Evolutionary conservation across 2,329 filamentous ascomycete species (phyloP), one percentile per base, ranked within the genome.

Genomic region (Cladosporium sp.): DNA sequence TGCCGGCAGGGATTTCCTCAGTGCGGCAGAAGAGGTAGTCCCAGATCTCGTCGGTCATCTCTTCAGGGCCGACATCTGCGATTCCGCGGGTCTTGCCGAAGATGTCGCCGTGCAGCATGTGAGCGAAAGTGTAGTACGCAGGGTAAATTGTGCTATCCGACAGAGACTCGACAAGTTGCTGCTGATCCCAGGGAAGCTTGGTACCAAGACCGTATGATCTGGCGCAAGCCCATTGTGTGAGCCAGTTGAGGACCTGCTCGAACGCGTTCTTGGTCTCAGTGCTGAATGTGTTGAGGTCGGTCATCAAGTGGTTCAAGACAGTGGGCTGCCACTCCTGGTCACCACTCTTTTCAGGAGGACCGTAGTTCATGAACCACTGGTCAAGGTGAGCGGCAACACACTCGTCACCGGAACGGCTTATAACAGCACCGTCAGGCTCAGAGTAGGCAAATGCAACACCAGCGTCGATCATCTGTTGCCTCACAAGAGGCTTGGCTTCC

Each of bases 301-400:
- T 85, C 74, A 89, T 85, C 56, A 96, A 88, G 76, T 91, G 89
- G 70, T 89, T 85, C 63, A 93, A 82, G 16, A 91, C 92, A 52
- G 86, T 83, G 68, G 91, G 81, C 75, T 91, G 91, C 95, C 95
- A 98, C 59, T 89, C 85, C 52, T 81, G 80, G 72, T 89, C 87
- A 68, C 92, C 91, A 80, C 93, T 91, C 61, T 80, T 80, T 53
- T 80, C 80, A 23, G 78, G 76, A 21, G 78, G 79, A 68, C 95
- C 95, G 75, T 99, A 99, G 80, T 97, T 94, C 73, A 99, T 83
- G 81, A 96, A 99, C 93, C 95, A 99, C 80, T 99, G 95, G 73
- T 97, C 94, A 75, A 98, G 88, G 70, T 94, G 89, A 33, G 93
- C 91, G 67, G 95, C 94, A 66, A 97, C 93, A 77, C 95, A 98